Percentiles rank a stretch among this genome's conserved stretches.
These are phyloP conservation scores for Chaetomium globosum DNA, from an alignment of 2,329 filamentous ascomycete species.

Conservation along the genomic window DNA sequence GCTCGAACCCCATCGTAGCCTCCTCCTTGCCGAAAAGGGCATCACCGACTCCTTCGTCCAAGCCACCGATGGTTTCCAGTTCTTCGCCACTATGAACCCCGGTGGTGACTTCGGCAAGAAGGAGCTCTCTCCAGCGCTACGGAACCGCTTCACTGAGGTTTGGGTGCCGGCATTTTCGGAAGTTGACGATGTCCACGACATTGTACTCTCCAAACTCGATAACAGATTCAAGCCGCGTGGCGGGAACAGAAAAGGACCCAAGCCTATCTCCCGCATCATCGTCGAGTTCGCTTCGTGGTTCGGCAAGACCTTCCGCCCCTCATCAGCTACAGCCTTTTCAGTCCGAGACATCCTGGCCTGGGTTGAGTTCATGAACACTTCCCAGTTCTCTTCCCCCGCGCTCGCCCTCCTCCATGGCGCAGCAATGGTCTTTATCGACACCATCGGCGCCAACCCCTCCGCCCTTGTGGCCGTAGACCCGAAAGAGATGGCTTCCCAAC, in stretches of 20 bases:
- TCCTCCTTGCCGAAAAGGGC: constrained; percentile 93
- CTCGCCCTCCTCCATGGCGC: constrained; percentile 75
- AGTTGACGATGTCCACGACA: constrained; percentile 81
- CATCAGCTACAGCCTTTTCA: constrained; percentile 75
- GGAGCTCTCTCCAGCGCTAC: constrained; percentile 89
- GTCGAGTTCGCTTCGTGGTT: constrained; percentile 94
- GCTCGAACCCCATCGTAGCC: constrained; percentile 80
- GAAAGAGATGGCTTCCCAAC: constrained; percentile 69
- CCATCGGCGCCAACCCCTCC: constrained; percentile 90
- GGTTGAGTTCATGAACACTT: constrained; percentile 87
- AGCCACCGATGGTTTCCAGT: constrained; percentile 81
- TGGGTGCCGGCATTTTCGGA: constrained; percentile 92
- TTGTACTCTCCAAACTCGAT: constrained; percentile 75
- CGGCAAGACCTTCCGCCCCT: constrained; percentile 75
- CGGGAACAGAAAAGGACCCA: constrained; percentile 21
- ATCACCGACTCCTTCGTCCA: constrained; percentile 77
- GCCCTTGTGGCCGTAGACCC: constrained; percentile 76
- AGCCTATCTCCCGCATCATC: constrained; percentile 65
- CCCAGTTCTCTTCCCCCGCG: constrained; percentile 50
- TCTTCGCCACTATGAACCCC: constrained; percentile 98
- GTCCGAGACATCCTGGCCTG: constrained; percentile 91
- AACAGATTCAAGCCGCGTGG: constrained; percentile 48
- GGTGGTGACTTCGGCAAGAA: constrained; percentile 98
- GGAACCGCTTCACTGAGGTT: constrained; percentile 97
- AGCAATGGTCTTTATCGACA: constrained; percentile 93